phyloP scores from a whole-genome alignment of 2,329 filamentous ascomycete species.

The Trichoderma pleuroti region DNA sequence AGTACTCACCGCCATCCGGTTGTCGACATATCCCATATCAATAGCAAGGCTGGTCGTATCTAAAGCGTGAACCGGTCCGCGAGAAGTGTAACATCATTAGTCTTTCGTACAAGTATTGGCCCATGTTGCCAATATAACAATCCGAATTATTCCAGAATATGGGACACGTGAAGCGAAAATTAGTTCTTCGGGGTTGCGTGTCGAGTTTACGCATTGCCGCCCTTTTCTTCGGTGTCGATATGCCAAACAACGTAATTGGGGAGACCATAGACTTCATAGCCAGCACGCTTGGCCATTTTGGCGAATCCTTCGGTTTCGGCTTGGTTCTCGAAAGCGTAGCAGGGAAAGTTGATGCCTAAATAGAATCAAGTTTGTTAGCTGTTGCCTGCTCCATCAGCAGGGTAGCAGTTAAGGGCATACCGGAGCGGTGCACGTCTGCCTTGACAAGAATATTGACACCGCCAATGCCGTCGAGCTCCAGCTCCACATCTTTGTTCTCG shows the following conservation, averaged over 20 bases:
- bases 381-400: not conserved
- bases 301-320: slow-evolving; percentile 98
- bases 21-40: slow-evolving; percentile 15
- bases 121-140: slow-evolving; percentile 20
- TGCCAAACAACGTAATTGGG: slow-evolving; percentile 99
- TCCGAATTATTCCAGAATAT: slow-evolving; percentile 23
- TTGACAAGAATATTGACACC: slow-evolving; percentile 98
- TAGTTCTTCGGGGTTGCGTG: not conserved
- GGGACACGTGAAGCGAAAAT: slow-evolving; percentile 23
- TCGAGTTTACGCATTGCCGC: slow-evolving; percentile 62
- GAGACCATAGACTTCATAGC: slow-evolving; percentile 85
- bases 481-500: slow-evolving; percentile 85
- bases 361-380: slow-evolving; percentile 25
- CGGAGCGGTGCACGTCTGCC: slow-evolving; percentile 92
- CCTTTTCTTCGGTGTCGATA: slow-evolving; percentile 93
- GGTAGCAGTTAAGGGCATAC: slow-evolving; percentile 44
- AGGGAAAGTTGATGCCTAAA: slow-evolving; percentile 92
- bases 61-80: slow-evolving; percentile 8
- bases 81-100: slow-evolving; percentile 26
- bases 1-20: slow-evolving; percentile 5
- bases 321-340: slow-evolving; percentile 97
- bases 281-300: slow-evolving; percentile 96
- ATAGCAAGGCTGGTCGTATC: slow-evolving; percentile 17
- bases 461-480: slow-evolving; percentile 91
- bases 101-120: slow-evolving; percentile 27